phyloP scores from a whole-genome alignment of 1,139 yeast species.

The Taphrina wiesneri region DNA sequence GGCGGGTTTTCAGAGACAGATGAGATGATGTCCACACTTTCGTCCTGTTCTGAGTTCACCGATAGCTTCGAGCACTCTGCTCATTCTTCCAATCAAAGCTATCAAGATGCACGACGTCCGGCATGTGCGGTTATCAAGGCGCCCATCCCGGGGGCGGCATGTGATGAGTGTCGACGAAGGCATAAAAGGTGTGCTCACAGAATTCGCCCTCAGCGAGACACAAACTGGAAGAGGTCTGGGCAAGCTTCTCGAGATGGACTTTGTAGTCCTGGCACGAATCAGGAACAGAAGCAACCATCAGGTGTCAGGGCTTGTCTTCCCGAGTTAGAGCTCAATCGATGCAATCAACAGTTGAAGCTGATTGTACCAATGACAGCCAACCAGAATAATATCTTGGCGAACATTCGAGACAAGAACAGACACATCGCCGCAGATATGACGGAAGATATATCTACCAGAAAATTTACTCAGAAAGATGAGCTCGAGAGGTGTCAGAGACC shows the following conservation, averaged over 20 bases:
- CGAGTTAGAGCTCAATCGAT: neutral
- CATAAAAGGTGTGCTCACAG: constrained; percentile 21
- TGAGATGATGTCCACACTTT: neutral
- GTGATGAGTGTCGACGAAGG: constrained; percentile 14
- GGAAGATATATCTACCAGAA: no score
- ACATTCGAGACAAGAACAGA: neutral
- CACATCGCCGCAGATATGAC: no score
- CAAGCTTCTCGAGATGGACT: neutral
- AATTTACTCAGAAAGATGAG: neutral
- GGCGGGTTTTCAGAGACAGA: neutral
- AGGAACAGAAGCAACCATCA: neutral
- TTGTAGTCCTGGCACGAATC: neutral
- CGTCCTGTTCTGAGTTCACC: constrained; percentile 7
- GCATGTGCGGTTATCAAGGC: neutral
- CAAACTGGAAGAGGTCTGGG: neutral
- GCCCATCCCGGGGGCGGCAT: constrained; percentile 2
- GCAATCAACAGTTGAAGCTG: neutral
- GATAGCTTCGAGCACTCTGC: neutral
- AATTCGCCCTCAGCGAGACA: neutral
- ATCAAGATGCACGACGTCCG: neutral
- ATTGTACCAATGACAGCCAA: neutral
- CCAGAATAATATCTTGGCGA: neutral
- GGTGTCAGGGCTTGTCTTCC: neutral
- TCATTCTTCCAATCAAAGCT: neutral
- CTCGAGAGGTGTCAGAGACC: neutral